Evolutionary conservation across 2,329 filamentous ascomycete genomes (phyloP), one percentile per base, ranked within the genome.

Genomic region (Stagonosporopsis tanaceti): DNA sequence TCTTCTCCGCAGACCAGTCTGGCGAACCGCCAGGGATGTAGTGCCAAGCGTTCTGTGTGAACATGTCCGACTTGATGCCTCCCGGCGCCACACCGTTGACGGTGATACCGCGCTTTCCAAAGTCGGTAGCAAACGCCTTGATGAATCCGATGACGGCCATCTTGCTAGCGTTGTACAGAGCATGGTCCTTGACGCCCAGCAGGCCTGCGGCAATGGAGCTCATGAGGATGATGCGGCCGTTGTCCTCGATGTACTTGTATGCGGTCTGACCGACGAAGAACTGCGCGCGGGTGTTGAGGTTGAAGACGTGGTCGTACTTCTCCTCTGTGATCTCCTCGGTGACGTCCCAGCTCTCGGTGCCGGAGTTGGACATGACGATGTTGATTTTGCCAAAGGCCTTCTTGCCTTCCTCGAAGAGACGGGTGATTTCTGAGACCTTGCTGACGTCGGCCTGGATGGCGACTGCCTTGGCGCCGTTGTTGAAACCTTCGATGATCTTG

Each of bases 191-290:
- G 54, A 90, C 86, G 50, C 88, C 87, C 35, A 87, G 81, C 66
- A 90, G 81, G 61, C 85, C 84, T 4, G 73, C 89, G 77, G 88
- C 89, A 75, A 91, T 91, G 57, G 85, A 89, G 28, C 84, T 86
- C 86, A 90, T 92, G 63, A 93, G 81, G 76, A 93, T 89, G 66
- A 93, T 84, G 42, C 90, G 83, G 30, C 90, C 90, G 55, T 89
- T 87, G 41, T 85, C 81, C 71, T 88, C 83, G 62, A 91, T 84
- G 78, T 91, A 81, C 78, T 88, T 88, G 77, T 89, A 89, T 6
- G 86, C 90, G 56, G 90, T 87, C 78, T 91, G 88, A 20, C 89
- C 89, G 50, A 92, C 89, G 75, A 92, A 92, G 81, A 92, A 92
- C 77, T 92, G 88, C 44, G 87, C 88, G 8, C 87, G 80, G 6